Evolutionary conservation across 805 yeast species (phyloP).

Genomic region (Pichia occidentalis): DNA sequence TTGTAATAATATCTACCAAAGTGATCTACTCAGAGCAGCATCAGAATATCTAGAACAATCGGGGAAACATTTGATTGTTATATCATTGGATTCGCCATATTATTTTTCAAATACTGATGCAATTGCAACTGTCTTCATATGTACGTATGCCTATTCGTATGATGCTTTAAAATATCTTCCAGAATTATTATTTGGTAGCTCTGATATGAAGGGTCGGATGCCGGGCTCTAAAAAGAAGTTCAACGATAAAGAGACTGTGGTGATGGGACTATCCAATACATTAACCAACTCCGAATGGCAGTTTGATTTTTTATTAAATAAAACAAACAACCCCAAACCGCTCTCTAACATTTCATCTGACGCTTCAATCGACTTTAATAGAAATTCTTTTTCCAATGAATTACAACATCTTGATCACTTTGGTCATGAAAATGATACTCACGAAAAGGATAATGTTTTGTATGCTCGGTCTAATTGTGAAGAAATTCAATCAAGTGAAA

Average conservation of each 20-base stretch:
- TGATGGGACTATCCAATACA: constrained; percentile 3
- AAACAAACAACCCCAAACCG: constrained; percentile 1
- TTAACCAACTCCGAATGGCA: constrained; percentile 1
- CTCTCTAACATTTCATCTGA: too few relatives aligned
- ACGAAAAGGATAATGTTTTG: neutral
- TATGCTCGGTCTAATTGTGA: too few relatives aligned
- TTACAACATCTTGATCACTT: too few relatives aligned
- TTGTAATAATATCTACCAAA: constrained; percentile 52
- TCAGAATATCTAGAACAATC: constrained; percentile 28
- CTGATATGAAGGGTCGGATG: constrained; percentile 43
- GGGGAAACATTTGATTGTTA: constrained; percentile 44
- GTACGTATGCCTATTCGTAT: constrained; percentile 53
- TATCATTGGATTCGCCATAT: constrained; percentile 56
- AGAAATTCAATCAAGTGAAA: too few relatives aligned
- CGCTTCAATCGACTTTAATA: too few relatives aligned
- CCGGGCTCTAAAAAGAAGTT: constrained; percentile 34
- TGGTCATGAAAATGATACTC: neutral
- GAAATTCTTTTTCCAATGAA: too few relatives aligned
- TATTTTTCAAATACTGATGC: constrained; percentile 49
- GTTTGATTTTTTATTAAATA: constrained; percentile 10
- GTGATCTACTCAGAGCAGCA: constrained; percentile 43
- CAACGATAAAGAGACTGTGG: constrained; percentile 3
- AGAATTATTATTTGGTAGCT: constrained; percentile 46
- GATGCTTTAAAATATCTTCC: constrained; percentile 44
- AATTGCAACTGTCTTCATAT: constrained; percentile 49